phyloP scores from a whole-genome alignment of 2,329 filamentous ascomycete genomes.

The Aspergillus vadensis region DNA sequence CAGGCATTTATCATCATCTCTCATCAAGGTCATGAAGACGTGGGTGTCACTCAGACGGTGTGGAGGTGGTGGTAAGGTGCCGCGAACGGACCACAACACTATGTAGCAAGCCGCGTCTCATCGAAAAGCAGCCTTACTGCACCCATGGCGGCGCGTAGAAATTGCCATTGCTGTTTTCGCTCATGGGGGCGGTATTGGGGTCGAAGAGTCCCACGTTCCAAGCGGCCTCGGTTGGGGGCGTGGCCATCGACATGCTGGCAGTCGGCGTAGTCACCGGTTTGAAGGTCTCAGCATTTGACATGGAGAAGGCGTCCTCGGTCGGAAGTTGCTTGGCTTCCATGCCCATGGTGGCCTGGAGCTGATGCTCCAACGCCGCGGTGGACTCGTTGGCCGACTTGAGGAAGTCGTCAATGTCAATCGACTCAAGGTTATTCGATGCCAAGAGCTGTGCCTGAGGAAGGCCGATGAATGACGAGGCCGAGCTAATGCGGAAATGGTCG shows the following conservation, averaged over 20 bases:
- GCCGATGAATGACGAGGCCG: constrained; percentile 46
- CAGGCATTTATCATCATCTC: constrained; percentile 48
- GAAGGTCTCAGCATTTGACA: constrained; percentile 28
- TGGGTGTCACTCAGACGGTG: constrained; percentile 35
- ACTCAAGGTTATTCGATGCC: constrained; percentile 43
- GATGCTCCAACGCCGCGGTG: constrained; percentile 43
- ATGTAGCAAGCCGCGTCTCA: constrained; percentile 19
- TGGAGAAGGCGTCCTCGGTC: constrained; percentile 32
- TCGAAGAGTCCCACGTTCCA: constrained; percentile 40
- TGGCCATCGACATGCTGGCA: constrained; percentile 25
- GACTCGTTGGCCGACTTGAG: constrained; percentile 46
- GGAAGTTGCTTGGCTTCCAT: constrained; percentile 38
- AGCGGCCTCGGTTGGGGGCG: constrained; percentile 33
- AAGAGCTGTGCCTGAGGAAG: constrained; percentile 45
- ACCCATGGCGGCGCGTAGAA: constrained; percentile 38
- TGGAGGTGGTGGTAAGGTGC: constrained; percentile 43
- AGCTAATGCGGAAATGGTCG: constrained; percentile 45
- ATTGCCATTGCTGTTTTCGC: constrained; percentile 26
- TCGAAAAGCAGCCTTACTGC: constrained; percentile 19
- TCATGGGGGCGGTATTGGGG: constrained; percentile 31
- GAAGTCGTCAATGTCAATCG: constrained; percentile 48
- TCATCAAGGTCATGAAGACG: constrained; percentile 47
- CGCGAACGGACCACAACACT: constrained; percentile 29
- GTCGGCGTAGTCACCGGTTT: constrained; percentile 25
- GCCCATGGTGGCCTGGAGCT: constrained; percentile 41